Conservation (phyloP, 306 rosid species). For the Vigna angularis region DNA sequence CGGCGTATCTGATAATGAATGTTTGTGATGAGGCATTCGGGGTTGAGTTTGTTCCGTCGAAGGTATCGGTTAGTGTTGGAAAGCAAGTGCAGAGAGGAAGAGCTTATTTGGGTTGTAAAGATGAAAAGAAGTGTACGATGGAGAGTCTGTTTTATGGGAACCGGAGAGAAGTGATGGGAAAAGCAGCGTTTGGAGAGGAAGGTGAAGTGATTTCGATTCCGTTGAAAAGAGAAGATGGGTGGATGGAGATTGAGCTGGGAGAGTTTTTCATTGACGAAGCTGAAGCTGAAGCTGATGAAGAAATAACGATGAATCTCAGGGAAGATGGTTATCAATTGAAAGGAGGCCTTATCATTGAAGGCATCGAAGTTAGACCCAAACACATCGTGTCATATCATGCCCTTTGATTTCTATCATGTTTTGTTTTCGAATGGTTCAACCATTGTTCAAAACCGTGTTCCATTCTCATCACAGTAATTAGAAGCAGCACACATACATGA, state of each 20-base stretch:
- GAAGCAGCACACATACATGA: no score
- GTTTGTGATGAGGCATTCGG: constrained; percentile 58
- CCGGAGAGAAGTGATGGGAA: constrained; percentile 38
- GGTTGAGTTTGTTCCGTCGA: constrained; percentile 45
- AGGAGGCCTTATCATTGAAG: constrained; percentile 69
- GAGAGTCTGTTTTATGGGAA: constrained; percentile 51
- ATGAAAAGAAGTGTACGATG: constrained; percentile 41
- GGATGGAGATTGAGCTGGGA: constrained; percentile 80
- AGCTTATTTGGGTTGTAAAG: constrained; percentile 40
- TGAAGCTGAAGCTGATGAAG: constrained; percentile 52
- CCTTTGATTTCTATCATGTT: no score
- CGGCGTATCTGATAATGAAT: constrained; percentile 65
- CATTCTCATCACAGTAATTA: no score
- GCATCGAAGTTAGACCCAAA: constrained; percentile 64
- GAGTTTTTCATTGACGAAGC: constrained; percentile 52
- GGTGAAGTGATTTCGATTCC: constrained; percentile 1
- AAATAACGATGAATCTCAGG: constrained; percentile 54
- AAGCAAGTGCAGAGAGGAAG: constrained; percentile 34
- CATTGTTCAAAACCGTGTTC: no score
- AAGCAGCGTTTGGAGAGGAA: neutral
- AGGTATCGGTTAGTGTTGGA: constrained; percentile 52
- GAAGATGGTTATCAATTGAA: constrained; percentile 66
- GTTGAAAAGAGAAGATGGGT: constrained; percentile 56
- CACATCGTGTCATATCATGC: neutral
- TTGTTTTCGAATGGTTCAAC: no score